Conservation (phyloP, 108 stramenopile species). For the Fragilariopsis cylindrus region DNA sequence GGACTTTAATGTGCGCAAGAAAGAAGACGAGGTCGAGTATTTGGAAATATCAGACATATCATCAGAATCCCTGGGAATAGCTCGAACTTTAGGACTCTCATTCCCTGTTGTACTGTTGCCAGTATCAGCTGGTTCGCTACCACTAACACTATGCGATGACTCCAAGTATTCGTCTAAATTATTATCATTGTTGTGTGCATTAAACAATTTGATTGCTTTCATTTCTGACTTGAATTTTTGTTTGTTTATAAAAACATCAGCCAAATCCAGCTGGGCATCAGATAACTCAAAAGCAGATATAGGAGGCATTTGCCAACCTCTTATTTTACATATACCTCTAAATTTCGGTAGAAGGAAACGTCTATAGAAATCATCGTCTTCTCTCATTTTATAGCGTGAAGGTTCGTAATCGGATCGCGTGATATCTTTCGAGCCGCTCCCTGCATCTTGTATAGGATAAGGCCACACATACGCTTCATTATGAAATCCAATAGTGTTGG, state of each 20-base stretch:
- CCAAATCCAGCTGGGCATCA: constrained; percentile 48
- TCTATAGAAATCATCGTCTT: constrained; percentile 83
- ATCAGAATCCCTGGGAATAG: constrained; percentile 12
- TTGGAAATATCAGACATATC: constrained; percentile 33
- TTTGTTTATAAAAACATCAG: constrained; percentile 33
- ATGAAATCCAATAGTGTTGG: constrained; percentile 86
- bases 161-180: constrained; percentile 21
- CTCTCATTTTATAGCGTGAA: constrained; percentile 79
- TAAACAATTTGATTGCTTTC: constrained; percentile 1
- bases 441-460: constrained; percentile 80
- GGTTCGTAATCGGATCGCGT: constrained; percentile 71
- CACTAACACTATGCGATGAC: neutral
- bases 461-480: constrained; percentile 90
- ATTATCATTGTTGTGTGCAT: neutral
- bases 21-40: neutral
- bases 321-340: constrained; percentile 59
- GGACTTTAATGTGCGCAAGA: constrained; percentile 18
- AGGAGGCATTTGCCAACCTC: constrained; percentile 82
- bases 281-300: constrained; percentile 70
- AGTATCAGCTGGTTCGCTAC: constrained; percentile 18
- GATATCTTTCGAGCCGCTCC: constrained; percentile 63
- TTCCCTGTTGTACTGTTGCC: neutral
- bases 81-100: constrained; percentile 12
- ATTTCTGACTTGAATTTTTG: constrained; percentile 30
- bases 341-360: constrained; percentile 88